Evolutionary conservation across 176 grass and related monocot genomes (phyloP).

Genomic region (Musa itinerans): DNA sequence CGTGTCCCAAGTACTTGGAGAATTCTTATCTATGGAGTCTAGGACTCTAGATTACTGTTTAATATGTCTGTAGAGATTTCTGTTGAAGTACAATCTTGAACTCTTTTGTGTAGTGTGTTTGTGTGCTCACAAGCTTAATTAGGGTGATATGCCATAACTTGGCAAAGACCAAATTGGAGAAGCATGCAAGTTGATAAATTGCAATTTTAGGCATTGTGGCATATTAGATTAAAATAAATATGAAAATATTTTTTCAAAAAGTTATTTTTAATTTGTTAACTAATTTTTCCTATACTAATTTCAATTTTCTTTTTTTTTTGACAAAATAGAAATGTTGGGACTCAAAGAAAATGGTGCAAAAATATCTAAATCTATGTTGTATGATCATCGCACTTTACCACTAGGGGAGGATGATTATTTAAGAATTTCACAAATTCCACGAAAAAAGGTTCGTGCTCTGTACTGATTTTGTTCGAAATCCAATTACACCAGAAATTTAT

Average conservation of each 20-base stretch:
- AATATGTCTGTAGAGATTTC: not conserved
- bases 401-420: conserved; percentile 71
- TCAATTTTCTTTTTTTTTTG: conserved; percentile 28
- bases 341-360: conserved; percentile 34
- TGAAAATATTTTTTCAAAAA: not conserved
- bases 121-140: not conserved
- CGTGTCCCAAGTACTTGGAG: too few relatives aligned
- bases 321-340: conserved; percentile 39
- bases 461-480: not conserved
- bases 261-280: not conserved
- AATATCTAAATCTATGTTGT: conserved; percentile 36
- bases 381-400: conserved; percentile 56
- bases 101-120: not conserved
- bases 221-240: not conserved
- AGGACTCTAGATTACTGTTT: too few relatives aligned
- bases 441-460: conserved; percentile 58
- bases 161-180: too few relatives aligned
- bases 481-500: not conserved
- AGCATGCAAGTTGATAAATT: too few relatives aligned
- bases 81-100: not conserved
- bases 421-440: conserved; percentile 78
- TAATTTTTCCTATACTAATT: not conserved
- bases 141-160: not conserved
- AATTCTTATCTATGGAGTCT: too few relatives aligned
- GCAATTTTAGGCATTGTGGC: not conserved